A percentile compares a stretch with the other conserved stretches of the same genome.
These are phyloP conservation scores for Colletotrichum noveboracense DNA, from an alignment of 2,329 filamentous ascomycete species.

Conservation along the genomic window DNA sequence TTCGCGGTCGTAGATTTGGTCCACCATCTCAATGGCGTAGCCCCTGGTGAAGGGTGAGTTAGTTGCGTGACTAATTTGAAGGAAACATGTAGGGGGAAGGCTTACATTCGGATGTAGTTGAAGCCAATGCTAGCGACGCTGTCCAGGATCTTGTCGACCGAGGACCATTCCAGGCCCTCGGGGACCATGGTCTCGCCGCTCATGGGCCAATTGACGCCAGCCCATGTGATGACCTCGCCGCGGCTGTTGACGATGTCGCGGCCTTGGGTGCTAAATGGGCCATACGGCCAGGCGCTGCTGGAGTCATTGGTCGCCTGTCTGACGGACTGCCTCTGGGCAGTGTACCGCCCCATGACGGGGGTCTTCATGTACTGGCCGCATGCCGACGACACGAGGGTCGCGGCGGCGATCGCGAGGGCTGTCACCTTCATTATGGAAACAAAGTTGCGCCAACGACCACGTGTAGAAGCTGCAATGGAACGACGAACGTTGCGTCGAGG, in stretches of 20 bases:
- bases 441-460: neutral
- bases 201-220: slow-evolving; percentile 59
- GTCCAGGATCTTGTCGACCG: slow-evolving; percentile 51
- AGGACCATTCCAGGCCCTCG: slow-evolving; percentile 60
- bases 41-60: slow-evolving; percentile 32
- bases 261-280: slow-evolving; percentile 41
- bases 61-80: neutral
- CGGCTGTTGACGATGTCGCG: slow-evolving; percentile 41
- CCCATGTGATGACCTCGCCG: slow-evolving; percentile 42
- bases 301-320: slow-evolving; percentile 11
- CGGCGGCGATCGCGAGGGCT: slow-evolving; percentile 1
- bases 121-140: slow-evolving; percentile 57
- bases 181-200: slow-evolving; percentile 61
- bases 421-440: slow-evolving; percentile 4
- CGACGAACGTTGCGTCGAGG: neutral
- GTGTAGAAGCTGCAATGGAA: neutral
- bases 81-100: neutral
- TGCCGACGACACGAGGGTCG: slow-evolving; percentile 7
- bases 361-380: slow-evolving; percentile 14
- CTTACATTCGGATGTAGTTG: slow-evolving; percentile 55
- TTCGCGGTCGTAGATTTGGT: slow-evolving; percentile 48
- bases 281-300: slow-evolving; percentile 32
- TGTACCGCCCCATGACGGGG: neutral
- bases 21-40: slow-evolving; percentile 62
- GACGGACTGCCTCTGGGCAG: neutral